Base-by-base conservation (phyloP, 75 land plant species). In the Selaginella moellendorffii region DNA sequence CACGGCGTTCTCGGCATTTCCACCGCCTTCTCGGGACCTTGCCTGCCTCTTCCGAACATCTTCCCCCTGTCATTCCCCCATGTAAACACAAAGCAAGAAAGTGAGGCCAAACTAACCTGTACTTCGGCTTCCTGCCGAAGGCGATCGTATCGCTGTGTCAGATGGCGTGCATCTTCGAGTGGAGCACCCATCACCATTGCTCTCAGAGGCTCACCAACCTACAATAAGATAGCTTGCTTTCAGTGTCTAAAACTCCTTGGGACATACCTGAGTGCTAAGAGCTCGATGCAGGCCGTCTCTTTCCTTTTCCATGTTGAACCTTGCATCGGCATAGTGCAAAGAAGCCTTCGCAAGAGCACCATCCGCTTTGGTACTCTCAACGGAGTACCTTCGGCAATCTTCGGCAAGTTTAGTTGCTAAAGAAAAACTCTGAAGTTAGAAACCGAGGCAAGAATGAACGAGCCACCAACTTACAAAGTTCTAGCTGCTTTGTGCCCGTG, bases 301-400 rank as follows among this genome's bases (percentile, higher is more conserved):
- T 60, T 91, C 84, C 27, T 78, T 74, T 63, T 91, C 97, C 76
- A 87, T 76, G 51, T 71, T 69, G 46, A 29, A 63, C 54, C 76
- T 80, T 8, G 81, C 75, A 36, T 65, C 72, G 18, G 85, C 88
- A 78, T 80, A 81, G 26, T 75, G 59, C 28, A 73, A 27, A 42
- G 88, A 70, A 31, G 80, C 88, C 65, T 74, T 78, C 29, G 86
- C 79, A 73, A 91, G 83, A 27, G 80, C 67, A 27, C 76, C 67
- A 53, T 56, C 62, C 53, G 60, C 31, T 51, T 65, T 66, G 30
- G 80, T 74, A 24, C 90, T 78, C 52, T 79, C 84, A 61, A 65
- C 64, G 31, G 84, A 88, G 81, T 91, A 91, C 74, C 73, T 80
- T 31, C 80, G 73, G 69, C 97, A 87, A 65, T 84, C 92, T 18